phyloP scores from a whole-genome alignment of 345 rosid species.

The Euphorbia tirucalli region DNA sequence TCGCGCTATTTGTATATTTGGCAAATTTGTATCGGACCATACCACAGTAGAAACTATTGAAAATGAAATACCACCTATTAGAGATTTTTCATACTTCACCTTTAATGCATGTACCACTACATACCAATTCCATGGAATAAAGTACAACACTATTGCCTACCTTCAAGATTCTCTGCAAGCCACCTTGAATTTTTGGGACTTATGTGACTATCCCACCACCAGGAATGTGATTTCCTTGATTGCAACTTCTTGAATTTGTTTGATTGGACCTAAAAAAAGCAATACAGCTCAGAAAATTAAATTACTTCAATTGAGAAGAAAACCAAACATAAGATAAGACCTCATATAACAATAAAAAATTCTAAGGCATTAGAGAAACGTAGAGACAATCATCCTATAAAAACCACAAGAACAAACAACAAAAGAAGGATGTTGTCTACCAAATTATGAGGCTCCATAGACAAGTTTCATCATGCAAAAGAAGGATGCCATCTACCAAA shows the following conservation, averaged over 20 bases:
- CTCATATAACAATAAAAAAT: background rate
- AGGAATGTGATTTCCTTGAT: slow-evolving; percentile 30
- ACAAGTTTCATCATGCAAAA: too few relatives aligned
- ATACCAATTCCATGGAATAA: background rate
- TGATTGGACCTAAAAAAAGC: slow-evolving; percentile 19
- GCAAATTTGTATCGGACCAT: too few relatives aligned
- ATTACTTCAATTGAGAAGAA: background rate
- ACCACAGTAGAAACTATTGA: background rate
- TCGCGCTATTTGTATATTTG: too few relatives aligned
- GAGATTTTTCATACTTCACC: background rate
- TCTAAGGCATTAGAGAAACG: background rate
- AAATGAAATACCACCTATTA: background rate
- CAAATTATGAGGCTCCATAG: background rate
- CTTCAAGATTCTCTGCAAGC: slow-evolving; percentile 48
- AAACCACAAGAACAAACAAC: background rate
- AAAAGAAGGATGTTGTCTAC: too few relatives aligned
- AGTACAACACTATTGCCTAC: slow-evolving; percentile 29
- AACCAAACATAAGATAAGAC: background rate
- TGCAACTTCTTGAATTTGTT: slow-evolving; percentile 21
- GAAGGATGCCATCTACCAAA: background rate
- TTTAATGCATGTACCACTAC: background rate
- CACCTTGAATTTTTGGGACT: slow-evolving; percentile 40
- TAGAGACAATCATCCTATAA: background rate
- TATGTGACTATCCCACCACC: slow-evolving; percentile 41
- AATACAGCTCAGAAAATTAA: background rate